Conservation (phyloP, 148 eudicot species). For the Hydrangea macrophylla region DNA sequence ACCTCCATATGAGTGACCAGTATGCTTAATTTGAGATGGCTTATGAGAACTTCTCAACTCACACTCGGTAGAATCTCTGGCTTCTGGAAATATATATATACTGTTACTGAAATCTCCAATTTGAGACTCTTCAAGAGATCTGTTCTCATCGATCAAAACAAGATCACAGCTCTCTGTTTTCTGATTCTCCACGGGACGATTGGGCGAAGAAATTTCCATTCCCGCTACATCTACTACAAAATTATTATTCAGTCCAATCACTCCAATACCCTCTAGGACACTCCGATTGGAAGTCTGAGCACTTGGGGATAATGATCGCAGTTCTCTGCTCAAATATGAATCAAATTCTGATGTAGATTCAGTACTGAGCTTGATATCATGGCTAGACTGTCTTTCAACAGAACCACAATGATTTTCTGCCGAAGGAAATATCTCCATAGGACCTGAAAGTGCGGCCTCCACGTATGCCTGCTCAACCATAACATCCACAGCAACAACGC, state of each 20-base stretch:
- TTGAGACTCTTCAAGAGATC: constrained; percentile 4
- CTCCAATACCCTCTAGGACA: constrained; percentile 3
- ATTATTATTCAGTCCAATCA: neutral
- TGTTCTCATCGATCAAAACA: constrained; percentile 2
- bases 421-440: constrained; percentile 6
- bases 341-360: neutral
- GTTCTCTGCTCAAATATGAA: constrained; percentile 1
- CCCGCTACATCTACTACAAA: constrained; percentile 7
- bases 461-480: constrained; percentile 10
- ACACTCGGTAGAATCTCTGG: constrained; percentile 2
- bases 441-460: constrained; percentile 3
- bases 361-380: neutral
- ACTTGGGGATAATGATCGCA: neutral
- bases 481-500: constrained; percentile 8
- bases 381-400: constrained; percentile 5
- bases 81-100: neutral
- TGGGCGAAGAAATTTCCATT: neutral
- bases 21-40: constrained; percentile 1
- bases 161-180: neutral
- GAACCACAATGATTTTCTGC: constrained; percentile 6
- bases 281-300: neutral
- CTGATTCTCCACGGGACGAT: constrained; percentile 3
- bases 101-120: neutral
- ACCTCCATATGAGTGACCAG: neutral
- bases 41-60: neutral